Conservation (phyloP, 2,329 filamentous ascomycete genomes). For the Trichoderma hamatum region DNA sequence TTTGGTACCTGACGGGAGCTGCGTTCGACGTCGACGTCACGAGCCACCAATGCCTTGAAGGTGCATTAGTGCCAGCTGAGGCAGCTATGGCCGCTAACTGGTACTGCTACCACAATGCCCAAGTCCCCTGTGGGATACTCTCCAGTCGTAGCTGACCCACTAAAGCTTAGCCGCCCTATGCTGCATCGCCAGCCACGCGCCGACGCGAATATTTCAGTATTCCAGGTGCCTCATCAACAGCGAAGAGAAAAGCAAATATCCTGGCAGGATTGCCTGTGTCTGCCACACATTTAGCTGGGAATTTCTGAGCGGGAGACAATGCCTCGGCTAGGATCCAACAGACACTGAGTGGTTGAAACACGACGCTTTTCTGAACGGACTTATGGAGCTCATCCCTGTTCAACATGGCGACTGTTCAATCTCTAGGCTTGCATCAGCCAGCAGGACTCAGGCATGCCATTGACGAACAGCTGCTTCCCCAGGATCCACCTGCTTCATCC, state of each 20-base stretch:
- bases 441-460: constrained; percentile 81
- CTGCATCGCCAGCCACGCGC: constrained; percentile 19
- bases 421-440: constrained; percentile 88
- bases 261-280: not conserved
- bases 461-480: constrained; percentile 73
- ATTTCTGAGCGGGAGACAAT: not conserved
- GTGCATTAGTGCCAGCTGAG: not conserved
- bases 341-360: not conserved
- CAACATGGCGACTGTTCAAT: constrained; percentile 85
- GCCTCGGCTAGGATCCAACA: not conserved
- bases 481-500: constrained; percentile 63
- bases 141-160: constrained; percentile 20
- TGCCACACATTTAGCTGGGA: not conserved
- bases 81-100: constrained; percentile 5
- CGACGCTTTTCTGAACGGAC: constrained; percentile 28
- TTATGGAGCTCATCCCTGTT: constrained; percentile 38
- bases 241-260: not conserved
- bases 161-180: constrained; percentile 13
- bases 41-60: constrained; percentile 27
- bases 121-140: not conserved
- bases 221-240: not conserved
- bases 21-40: constrained; percentile 39
- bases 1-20: constrained; percentile 16
- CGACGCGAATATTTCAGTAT: constrained; percentile 19
- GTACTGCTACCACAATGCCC: not conserved